Evolutionary conservation across 2,329 filamentous ascomycete species (phyloP), one percentile per base, ranked within the genome.

Genomic region (Aspergillus terreus): DNA sequence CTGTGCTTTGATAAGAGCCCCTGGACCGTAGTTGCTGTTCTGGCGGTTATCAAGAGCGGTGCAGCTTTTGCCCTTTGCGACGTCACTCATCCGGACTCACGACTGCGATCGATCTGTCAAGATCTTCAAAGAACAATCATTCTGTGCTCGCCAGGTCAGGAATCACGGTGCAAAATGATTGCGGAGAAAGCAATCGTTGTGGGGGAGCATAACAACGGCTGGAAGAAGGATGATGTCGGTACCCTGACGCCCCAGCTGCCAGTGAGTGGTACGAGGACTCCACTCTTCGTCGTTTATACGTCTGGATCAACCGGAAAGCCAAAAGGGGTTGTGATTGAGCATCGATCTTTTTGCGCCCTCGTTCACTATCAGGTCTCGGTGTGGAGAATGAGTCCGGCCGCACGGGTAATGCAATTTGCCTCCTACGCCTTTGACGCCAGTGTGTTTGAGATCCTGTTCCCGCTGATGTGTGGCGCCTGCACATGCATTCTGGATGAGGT

Each of bases 341-440:
- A 45, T 35, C 10, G 10, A 4, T 10, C 32, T 14, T 10, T 14
- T 14, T 35, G 32, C 14, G 14, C 32, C 9, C 10, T 14, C 32
- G 14, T 11, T 14, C 32, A 35, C 14, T 10, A 14, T 12, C 60
- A 67, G 1, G 64, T 71, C 19, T 19, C 19, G 19, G 19, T 19
- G 19, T 19, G 19, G 19, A 19, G 19, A 4, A 19, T 19, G 3
- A 19, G 19, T 19, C 19, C 19, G 19, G 19, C 19, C 19, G 57
- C 64, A 6, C 54, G 69, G 19, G 54, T 63, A 2, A 51, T 68
- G 5, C 69, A 76, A 38, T 76, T 77, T 59, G 66, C 69, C 5
- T 74, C 71, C 1, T 76, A 73, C 53, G 70, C 68, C 1, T 78
- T 77, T 51, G 75, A 77, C 57, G 69, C 69, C n/a, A 72, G 67